Conservation (phyloP, 345 rosid genomes). For the Eucalyptus rudis region DNA sequence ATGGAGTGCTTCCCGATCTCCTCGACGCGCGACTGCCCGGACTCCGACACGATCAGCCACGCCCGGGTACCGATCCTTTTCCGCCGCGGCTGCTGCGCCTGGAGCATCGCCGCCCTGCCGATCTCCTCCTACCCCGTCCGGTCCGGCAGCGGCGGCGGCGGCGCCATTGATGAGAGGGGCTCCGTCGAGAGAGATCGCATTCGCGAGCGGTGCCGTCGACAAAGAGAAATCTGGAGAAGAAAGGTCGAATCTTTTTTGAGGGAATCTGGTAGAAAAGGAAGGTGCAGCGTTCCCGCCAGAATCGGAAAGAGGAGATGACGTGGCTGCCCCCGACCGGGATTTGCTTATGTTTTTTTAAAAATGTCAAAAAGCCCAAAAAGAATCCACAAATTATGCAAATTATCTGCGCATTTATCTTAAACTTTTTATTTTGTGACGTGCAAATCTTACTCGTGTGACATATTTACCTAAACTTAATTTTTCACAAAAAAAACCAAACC, state of each 20-base stretch:
- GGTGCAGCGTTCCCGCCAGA: not conserved
- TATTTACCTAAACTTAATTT: no score
- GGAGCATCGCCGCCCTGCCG: not conserved
- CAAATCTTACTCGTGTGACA: no score
- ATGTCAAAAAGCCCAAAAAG: no score
- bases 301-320: not conserved
- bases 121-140: not conserved
- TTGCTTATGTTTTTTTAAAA: no score
- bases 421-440: no score
- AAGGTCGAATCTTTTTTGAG: not conserved
- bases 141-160: not conserved
- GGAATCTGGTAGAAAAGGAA: not conserved
- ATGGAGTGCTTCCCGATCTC: conserved; percentile 29
- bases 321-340: no score
- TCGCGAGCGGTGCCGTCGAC: no score
- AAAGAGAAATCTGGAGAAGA: not conserved
- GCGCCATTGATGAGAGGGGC: no score
- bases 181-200: no score
- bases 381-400: no score
- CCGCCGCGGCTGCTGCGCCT: not conserved
- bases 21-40: conserved; percentile 5
- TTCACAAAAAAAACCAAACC: no score
- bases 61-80: conserved; percentile 7
- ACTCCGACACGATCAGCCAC: conserved; percentile 20
- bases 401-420: no score